Evolutionary conservation across 306 rosid species (phyloP).

Genomic region (Macrotyloma uniflorum): DNA sequence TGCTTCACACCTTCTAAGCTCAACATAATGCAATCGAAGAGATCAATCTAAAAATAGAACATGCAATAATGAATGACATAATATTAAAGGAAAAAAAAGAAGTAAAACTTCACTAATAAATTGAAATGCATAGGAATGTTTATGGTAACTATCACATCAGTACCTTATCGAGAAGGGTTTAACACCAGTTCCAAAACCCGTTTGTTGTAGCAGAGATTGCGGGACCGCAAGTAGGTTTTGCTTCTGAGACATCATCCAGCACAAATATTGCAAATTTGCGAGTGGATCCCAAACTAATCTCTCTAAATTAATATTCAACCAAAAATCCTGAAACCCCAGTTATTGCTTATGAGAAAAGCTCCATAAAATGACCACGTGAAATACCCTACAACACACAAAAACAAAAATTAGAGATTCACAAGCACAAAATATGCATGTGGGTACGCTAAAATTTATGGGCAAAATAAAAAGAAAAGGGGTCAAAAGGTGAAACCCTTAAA

Average conservation of each 20-base stretch:
- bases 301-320: background rate
- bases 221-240: slow-evolving; percentile 43
- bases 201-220: slow-evolving; percentile 43
- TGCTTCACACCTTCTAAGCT: background rate
- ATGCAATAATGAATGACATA: slow-evolving; percentile 40
- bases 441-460: slow-evolving; percentile 21
- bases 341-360: background rate
- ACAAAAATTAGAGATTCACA: slow-evolving; percentile 32
- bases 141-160: background rate
- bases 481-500: background rate
- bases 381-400: slow-evolving; percentile 16
- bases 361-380: slow-evolving; percentile 44
- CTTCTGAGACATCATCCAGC: slow-evolving; percentile 44
- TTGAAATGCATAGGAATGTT: background rate
- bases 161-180: slow-evolving; percentile 66
- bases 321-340: background rate
- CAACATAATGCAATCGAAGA: slow-evolving; percentile 20
- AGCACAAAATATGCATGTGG: slow-evolving; percentile 21
- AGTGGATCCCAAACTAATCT: background rate
- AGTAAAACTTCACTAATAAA: background rate
- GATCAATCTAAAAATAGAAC: slow-evolving; percentile 24
- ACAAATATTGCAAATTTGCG: slow-evolving; percentile 27
- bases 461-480: slow-evolving; percentile 13
- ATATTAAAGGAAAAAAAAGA: background rate
- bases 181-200: slow-evolving; percentile 37